phyloP scores from a whole-genome alignment of 441 rosid genomes.

The Euphorbia celastroides region DNA sequence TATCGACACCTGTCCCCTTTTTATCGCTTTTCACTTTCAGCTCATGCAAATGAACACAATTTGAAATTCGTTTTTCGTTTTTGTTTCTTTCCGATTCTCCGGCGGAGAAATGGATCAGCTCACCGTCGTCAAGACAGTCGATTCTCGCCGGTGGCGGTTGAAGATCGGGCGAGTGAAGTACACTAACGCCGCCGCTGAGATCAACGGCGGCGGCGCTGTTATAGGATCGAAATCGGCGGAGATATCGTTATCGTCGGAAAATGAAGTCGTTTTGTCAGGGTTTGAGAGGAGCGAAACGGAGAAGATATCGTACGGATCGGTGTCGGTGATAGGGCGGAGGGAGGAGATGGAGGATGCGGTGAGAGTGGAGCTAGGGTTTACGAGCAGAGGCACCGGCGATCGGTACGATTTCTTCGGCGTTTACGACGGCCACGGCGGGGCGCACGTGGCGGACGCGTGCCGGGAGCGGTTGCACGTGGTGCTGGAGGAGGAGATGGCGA shows the following conservation, averaged over 20 bases:
- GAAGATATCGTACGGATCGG: slow-evolving; percentile 35
- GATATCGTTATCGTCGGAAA: slow-evolving; percentile 17
- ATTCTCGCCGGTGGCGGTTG: slow-evolving; percentile 28
- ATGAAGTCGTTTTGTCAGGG: slow-evolving; percentile 19
- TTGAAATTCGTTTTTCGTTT: background rate
- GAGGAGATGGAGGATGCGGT: slow-evolving; percentile 70
- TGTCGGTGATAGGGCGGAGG: slow-evolving; percentile 66
- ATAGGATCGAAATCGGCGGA: slow-evolving; percentile 9
- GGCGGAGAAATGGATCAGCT: slow-evolving; percentile 16
- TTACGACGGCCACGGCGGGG: slow-evolving; percentile 68
- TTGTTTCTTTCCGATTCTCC: background rate
- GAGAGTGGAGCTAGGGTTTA: slow-evolving; percentile 40
- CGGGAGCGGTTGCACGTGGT: slow-evolving; percentile 45
- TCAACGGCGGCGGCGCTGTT: background rate
- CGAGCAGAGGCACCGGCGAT: slow-evolving; percentile 21
- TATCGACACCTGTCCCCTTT: background rate
- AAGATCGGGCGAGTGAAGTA: slow-evolving; percentile 29
- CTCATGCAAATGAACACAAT: slow-evolving; percentile 6
- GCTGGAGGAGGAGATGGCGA: slow-evolving; percentile 37
- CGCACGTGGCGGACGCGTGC: slow-evolving; percentile 52
- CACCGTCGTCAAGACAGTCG: slow-evolving; percentile 18
- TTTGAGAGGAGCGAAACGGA: slow-evolving; percentile 2
- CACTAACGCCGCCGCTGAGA: background rate
- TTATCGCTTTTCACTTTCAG: background rate
- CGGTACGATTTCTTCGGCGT: slow-evolving; percentile 60